phyloP scores from a whole-genome alignment of 1,139 yeast genomes.

The Debaryomyces udenii region DNA sequence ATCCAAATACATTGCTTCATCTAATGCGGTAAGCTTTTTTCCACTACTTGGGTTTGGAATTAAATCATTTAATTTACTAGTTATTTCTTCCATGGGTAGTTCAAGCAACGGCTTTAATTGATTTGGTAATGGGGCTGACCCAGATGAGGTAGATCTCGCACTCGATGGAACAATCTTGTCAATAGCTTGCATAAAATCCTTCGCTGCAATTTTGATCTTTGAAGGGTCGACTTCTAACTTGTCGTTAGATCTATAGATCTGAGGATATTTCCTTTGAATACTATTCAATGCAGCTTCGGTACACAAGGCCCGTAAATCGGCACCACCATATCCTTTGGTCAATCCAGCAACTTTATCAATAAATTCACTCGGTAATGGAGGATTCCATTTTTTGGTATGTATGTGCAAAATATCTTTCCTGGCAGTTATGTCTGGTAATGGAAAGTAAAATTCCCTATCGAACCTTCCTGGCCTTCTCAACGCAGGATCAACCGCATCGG shows the following conservation, averaged over 20 bases:
- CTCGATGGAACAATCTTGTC: conserved; percentile 92
- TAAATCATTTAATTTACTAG: conserved; percentile 53
- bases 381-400: conserved; percentile 89
- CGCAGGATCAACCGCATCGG: conserved; percentile 97
- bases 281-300: conserved; percentile 94
- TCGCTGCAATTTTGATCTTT: conserved; percentile 73
- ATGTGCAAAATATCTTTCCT: conserved; percentile 77
- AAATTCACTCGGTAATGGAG: conserved; percentile 62
- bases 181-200: conserved; percentile 84
- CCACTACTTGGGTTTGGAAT: conserved; percentile 57
- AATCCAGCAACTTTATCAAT: conserved; percentile 69
- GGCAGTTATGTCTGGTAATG: conserved; percentile 83
- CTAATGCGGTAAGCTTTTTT: conserved; percentile 60
- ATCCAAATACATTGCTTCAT: conserved; percentile 70
- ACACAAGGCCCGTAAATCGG: conserved; percentile 90
- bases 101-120: conserved; percentile 65
- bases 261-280: conserved; percentile 92
- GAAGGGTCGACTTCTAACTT: conserved; percentile 75
- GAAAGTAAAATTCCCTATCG: conserved; percentile 95
- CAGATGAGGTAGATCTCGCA: conserved; percentile 77
- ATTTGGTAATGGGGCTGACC: conserved; percentile 79
- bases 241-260: conserved; percentile 77
- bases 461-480: conserved; percentile 96
- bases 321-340: conserved; percentile 98
- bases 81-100: conserved; percentile 50